phyloP scores from a whole-genome alignment of 2,329 filamentous ascomycete species.

The Aspergillus sojae region DNA sequence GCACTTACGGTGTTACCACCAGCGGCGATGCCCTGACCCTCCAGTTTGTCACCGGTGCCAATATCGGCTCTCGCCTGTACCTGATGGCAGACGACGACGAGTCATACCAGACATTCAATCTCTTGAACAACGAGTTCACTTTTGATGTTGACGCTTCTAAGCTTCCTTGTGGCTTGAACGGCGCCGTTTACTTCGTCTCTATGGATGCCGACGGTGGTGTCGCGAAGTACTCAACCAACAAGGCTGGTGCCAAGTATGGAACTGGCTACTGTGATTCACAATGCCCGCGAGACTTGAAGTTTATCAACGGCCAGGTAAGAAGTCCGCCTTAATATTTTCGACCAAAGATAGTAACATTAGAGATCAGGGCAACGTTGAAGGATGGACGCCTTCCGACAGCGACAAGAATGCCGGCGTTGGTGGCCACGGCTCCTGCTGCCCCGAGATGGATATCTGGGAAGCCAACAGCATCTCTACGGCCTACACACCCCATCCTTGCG shows the following conservation, averaged over 20 bases:
- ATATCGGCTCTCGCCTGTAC: slow-evolving; percentile 60
- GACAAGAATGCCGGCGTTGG: slow-evolving; percentile 59
- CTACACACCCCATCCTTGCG: slow-evolving; percentile 67
- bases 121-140: slow-evolving; percentile 68
- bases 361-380: slow-evolving; percentile 54
- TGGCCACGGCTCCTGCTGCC: slow-evolving; percentile 62
- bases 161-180: slow-evolving; percentile 70
- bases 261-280: slow-evolving; percentile 67
- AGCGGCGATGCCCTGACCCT: slow-evolving; percentile 52
- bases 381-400: slow-evolving; percentile 53
- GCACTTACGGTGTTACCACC: slow-evolving; percentile 56
- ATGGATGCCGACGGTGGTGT: slow-evolving; percentile 64
- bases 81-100: slow-evolving; percentile 60
- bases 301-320: slow-evolving; percentile 39
- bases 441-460: slow-evolving; percentile 72
- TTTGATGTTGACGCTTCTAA: slow-evolving; percentile 72
- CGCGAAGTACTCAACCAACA: slow-evolving; percentile 53
- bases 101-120: slow-evolving; percentile 66
- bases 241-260: slow-evolving; percentile 61
- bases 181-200: slow-evolving; percentile 66
- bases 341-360: slow-evolving; percentile 8
- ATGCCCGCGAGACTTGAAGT: slow-evolving; percentile 54
- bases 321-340: background rate
- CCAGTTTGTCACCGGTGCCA: slow-evolving; percentile 49
- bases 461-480: slow-evolving; percentile 67